These are phyloP conservation scores for Massarina eburnea DNA, from an alignment of 2,329 filamentous ascomycete genomes.

Conservation along the genomic window DNA sequence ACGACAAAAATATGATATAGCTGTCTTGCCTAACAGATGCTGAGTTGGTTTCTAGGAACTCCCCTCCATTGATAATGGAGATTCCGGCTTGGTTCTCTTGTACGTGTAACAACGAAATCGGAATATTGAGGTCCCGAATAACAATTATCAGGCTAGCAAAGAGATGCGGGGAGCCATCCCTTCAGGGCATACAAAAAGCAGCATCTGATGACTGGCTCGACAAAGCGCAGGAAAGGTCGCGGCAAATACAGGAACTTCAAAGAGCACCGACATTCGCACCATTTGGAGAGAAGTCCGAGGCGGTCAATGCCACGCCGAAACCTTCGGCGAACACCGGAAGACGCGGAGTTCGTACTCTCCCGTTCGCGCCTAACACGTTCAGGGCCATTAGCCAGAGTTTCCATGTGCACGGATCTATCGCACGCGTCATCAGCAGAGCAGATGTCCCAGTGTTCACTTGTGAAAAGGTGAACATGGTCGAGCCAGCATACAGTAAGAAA, in stretches of 20 bases:
- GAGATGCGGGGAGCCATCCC: slow-evolving; percentile 6
- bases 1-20: background rate
- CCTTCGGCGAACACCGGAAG: background rate
- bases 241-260: background rate
- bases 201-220: slow-evolving; percentile 6
- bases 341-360: slow-evolving; percentile 8
- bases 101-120: slow-evolving; percentile 1
- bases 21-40: background rate
- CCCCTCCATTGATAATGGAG: background rate
- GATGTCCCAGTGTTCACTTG: slow-evolving; percentile 16
- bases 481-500: slow-evolving; percentile 11
- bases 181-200: background rate
- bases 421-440: slow-evolving; percentile 11
- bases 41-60: background rate
- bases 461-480: slow-evolving; percentile 11
- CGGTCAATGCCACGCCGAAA: background rate
- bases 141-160: slow-evolving; percentile 8
- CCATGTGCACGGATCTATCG: slow-evolving; percentile 15
- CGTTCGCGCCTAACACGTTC: slow-evolving; percentile 14
- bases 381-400: slow-evolving; percentile 8
- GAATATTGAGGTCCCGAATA: background rate
- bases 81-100: slow-evolving; percentile 13
- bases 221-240: background rate
- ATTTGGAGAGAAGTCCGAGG: slow-evolving; percentile 6
- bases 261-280: slow-evolving; percentile 8